Evolutionary conservation across 176 grass and related monocot species (phyloP).

Genomic region (Raddia guianensis): DNA sequence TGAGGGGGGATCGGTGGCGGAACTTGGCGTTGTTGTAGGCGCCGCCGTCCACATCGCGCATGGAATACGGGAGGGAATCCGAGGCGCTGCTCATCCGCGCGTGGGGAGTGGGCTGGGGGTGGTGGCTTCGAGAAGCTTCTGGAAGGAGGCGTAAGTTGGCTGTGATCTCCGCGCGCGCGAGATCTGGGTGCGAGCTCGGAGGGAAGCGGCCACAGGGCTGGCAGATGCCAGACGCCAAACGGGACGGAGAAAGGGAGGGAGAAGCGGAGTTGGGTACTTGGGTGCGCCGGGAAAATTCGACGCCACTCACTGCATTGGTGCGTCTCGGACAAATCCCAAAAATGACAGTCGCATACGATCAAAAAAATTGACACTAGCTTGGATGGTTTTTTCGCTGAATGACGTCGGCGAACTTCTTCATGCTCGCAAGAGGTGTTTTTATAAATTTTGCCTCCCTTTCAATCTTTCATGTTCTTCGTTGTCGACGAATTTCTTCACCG

Average conservation of each 20-base stretch:
- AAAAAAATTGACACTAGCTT: too few relatives aligned
- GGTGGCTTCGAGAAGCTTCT: constrained; percentile 37
- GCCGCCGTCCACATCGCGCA: constrained; percentile 62
- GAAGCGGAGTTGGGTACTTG: too few relatives aligned
- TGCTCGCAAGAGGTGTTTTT: too few relatives aligned
- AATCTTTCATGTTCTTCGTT: too few relatives aligned
- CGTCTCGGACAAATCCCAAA: too few relatives aligned
- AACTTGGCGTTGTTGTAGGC: constrained; percentile 95
- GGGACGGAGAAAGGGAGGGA: background rate
- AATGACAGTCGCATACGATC: too few relatives aligned
- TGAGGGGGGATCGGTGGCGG: constrained; percentile 89
- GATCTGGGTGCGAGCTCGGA: constrained; percentile 24
- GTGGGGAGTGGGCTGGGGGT: background rate
- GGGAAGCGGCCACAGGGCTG: background rate
- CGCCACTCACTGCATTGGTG: too few relatives aligned
- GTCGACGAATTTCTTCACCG: too few relatives aligned
- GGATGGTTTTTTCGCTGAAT: too few relatives aligned
- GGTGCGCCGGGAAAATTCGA: too few relatives aligned
- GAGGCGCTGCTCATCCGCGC: constrained; percentile 50
- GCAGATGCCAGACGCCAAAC: background rate
- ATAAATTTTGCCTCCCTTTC: too few relatives aligned
- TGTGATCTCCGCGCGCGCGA: constrained; percentile 18
- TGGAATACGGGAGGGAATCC: constrained; percentile 63
- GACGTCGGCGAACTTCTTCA: too few relatives aligned
- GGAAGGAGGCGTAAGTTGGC: background rate